These are phyloP conservation scores for Aspergillus carlsbadensis DNA, from an alignment of 495 filamentous ascomycete genomes.

Conservation along the genomic window DNA sequence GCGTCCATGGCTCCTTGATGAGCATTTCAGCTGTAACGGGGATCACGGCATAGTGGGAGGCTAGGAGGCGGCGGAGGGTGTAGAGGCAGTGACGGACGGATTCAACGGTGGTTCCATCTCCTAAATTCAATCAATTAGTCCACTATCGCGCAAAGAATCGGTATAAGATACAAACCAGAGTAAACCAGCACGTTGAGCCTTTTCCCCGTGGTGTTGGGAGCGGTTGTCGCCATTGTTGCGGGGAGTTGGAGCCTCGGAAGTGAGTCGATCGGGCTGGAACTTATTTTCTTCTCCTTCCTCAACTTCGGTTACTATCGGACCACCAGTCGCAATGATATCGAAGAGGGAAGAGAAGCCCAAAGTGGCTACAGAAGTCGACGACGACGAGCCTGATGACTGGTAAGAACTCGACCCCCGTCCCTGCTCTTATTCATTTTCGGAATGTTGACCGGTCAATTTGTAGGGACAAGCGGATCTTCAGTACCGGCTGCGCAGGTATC, in stretches of 20 bases:
- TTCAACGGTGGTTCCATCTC: conserved; percentile 79
- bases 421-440: neutral
- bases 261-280: conserved; percentile 7
- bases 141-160: neutral
- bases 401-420: conserved; percentile 37
- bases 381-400: conserved; percentile 96
- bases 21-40: conserved; percentile 75
- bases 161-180: conserved; percentile 55
- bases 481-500: conserved; percentile 89
- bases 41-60: conserved; percentile 90
- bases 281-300: neutral
- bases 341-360: conserved; percentile 36
- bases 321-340: conserved; percentile 32
- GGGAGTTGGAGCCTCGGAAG: conserved; percentile 14
- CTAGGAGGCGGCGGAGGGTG: conserved; percentile 84
- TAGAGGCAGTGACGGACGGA: conserved; percentile 89
- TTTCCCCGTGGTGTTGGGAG: conserved; percentile 53
- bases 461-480: conserved; percentile 96
- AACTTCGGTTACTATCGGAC: conserved; percentile 5
- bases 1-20: conserved; percentile 87
- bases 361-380: conserved; percentile 49
- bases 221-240: conserved; percentile 31
- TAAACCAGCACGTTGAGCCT: conserved; percentile 88
- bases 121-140: conserved; percentile 39
- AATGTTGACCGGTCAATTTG: conserved; percentile 9